Percentiles rank a stretch among this genome's conserved stretches.
These are phyloP conservation scores for Corymbia maculata DNA, from an alignment of 345 rosid genomes.

Conservation along the genomic window DNA sequence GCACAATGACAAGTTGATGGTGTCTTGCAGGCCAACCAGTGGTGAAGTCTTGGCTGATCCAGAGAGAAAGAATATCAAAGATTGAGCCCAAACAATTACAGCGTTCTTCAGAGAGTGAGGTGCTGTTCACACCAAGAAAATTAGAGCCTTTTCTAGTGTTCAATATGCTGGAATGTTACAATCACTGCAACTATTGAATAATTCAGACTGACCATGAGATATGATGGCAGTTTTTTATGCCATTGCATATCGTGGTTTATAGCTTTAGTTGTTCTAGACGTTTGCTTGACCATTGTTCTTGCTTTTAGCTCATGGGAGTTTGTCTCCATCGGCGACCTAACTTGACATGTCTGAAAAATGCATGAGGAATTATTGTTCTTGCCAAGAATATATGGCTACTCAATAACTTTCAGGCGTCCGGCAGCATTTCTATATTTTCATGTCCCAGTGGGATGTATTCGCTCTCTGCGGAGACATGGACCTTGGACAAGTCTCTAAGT, in stretches of 20 bases:
- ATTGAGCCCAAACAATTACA: slow-evolving; percentile 12
- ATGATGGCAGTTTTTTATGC: neutral
- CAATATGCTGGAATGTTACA: neutral
- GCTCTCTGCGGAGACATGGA: neutral
- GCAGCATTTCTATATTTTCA: neutral
- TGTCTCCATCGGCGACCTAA: neutral
- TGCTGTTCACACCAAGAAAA: neutral
- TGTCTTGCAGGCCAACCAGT: neutral
- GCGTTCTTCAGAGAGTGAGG: neutral
- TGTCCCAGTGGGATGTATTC: neutral
- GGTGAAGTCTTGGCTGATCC: slow-evolving; percentile 20
- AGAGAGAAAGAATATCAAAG: slow-evolving; percentile 39
- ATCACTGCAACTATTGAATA: neutral
- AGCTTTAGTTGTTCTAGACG: neutral
- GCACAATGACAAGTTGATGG: neutral
- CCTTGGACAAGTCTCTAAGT: neutral
- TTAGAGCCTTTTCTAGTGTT: neutral
- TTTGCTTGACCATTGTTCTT: neutral
- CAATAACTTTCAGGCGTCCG: neutral
- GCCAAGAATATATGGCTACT: neutral
- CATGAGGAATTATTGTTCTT: neutral
- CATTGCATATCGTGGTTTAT: neutral
- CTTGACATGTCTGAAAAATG: neutral
- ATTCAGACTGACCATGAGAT: neutral
- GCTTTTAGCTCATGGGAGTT: neutral